These are phyloP conservation scores for Petunia secreta DNA, from an alignment of 257 asterid species.

Conservation along the genomic window DNA sequence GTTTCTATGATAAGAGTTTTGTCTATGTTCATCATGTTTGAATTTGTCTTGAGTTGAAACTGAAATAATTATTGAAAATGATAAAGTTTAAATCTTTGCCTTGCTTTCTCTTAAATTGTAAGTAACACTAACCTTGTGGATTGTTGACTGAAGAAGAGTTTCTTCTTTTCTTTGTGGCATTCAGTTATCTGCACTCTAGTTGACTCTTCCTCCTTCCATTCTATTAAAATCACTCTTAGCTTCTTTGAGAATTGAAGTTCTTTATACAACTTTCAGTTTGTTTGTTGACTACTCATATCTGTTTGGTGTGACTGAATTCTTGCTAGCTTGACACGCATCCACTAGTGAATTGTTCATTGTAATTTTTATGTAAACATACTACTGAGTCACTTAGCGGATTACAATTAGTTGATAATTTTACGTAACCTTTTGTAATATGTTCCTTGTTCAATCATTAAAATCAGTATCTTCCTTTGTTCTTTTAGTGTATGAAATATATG, in stretches of 20 bases:
- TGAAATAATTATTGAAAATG: no score
- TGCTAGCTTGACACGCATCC: slow-evolving; percentile 10
- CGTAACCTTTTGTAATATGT: slow-evolving; percentile 27
- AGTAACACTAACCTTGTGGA: not conserved
- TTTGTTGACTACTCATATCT: not conserved
- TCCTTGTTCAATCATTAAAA: slow-evolving; percentile 19
- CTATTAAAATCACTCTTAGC: not conserved
- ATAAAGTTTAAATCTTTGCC: no score
- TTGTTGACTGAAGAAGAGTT: slow-evolving; percentile 1
- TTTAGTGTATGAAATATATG: no score
- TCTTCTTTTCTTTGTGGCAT: slow-evolving; percentile 10
- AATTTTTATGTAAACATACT: not conserved
- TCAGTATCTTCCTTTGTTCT: no score
- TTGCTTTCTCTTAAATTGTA: no score
- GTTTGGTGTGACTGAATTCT: slow-evolving; percentile 20
- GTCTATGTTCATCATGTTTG: no score
- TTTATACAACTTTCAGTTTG: not conserved
- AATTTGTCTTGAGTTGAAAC: no score
- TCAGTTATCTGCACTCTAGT: not conserved
- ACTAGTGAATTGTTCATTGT: slow-evolving; percentile 22
- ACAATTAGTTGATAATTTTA: not conserved
- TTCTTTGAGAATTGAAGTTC: slow-evolving; percentile 9
- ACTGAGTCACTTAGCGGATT: not conserved
- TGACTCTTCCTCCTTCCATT: not conserved
- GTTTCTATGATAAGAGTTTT: no score